Conservation (phyloP, 106 monocot genomes). For the Allium sativum region DNA sequence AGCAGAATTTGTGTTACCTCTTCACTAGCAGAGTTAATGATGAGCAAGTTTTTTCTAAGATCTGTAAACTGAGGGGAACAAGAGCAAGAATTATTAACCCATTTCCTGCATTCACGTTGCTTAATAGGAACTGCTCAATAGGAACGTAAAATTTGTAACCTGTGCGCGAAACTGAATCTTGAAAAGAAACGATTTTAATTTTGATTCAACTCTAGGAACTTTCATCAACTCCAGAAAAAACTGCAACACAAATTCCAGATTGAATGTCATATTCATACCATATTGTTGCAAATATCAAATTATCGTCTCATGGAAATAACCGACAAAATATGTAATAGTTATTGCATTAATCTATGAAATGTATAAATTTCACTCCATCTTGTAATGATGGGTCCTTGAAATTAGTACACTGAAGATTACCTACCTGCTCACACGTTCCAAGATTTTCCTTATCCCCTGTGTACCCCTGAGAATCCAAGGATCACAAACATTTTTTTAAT, state of each 20-base stretch:
- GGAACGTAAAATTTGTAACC: neutral
- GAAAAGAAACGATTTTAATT: constrained; percentile 7
- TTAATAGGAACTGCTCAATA: neutral
- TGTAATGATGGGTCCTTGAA: constrained; percentile 1
- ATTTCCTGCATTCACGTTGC: neutral
- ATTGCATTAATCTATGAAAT: neutral
- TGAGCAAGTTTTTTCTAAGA: constrained; percentile 52
- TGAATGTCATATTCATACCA: no score
- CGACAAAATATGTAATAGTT: no score
- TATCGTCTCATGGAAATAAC: neutral
- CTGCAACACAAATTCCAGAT: constrained; percentile 3
- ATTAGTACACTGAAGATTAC: neutral
- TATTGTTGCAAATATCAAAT: neutral
- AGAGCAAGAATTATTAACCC: neutral
- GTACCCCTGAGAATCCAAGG: constrained; percentile 38
- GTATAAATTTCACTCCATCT: neutral
- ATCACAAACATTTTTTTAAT: neutral
- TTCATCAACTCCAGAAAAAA: constrained; percentile 11
- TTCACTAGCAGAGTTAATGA: constrained; percentile 57
- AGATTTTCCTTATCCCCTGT: constrained; percentile 67
- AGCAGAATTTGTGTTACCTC: constrained; percentile 32
- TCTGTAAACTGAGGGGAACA: constrained; percentile 49
- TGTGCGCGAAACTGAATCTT: constrained; percentile 6
- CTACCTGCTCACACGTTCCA: constrained; percentile 63
- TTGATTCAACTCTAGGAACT: constrained; percentile 11